Conservation (phyloP, 164 flowering plant genomes). For the Akebia trifoliata region DNA sequence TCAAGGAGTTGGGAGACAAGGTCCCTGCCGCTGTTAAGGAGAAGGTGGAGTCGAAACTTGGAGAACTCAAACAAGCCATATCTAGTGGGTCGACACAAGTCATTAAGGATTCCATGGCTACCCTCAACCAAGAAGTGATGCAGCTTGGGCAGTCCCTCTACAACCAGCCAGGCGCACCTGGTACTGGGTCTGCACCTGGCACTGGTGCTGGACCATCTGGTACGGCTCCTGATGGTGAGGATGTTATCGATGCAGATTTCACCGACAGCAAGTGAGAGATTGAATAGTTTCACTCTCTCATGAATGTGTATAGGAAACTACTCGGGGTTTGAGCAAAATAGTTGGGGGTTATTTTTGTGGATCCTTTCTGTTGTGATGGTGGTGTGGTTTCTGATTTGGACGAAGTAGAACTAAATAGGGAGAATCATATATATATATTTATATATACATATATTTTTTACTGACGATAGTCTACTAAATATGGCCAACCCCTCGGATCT, state of each 20-base stretch:
- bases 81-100: conserved; percentile 53
- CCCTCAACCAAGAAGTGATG: conserved; percentile 78
- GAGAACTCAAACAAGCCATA: conserved; percentile 61
- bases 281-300: too few species aligned
- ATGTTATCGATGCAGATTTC: conserved; percentile 52
- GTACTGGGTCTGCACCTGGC: conserved; percentile 46
- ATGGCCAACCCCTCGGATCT: too few species aligned
- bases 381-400: too few species aligned
- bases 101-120: conserved; percentile 70
- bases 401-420: too few species aligned
- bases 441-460: too few species aligned
- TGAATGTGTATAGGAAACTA: too few species aligned
- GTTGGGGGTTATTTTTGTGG: too few species aligned
- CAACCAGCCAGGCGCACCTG: conserved; percentile 56
- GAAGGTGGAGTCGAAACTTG: conserved; percentile 61
- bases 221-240: conserved; percentile 41
- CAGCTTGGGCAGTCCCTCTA: conserved; percentile 76
- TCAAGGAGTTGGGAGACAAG: conserved; percentile 76
- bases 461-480: too few species aligned
- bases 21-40: conserved; percentile 64
- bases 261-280: conserved; percentile 16
- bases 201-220: conserved; percentile 30
- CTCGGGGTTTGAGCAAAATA: too few species aligned
- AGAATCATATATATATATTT: too few species aligned
- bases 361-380: too few species aligned